Evolutionary conservation across 257 asterid species (phyloP).

Genomic region (Salvia miltiorrhiza): DNA sequence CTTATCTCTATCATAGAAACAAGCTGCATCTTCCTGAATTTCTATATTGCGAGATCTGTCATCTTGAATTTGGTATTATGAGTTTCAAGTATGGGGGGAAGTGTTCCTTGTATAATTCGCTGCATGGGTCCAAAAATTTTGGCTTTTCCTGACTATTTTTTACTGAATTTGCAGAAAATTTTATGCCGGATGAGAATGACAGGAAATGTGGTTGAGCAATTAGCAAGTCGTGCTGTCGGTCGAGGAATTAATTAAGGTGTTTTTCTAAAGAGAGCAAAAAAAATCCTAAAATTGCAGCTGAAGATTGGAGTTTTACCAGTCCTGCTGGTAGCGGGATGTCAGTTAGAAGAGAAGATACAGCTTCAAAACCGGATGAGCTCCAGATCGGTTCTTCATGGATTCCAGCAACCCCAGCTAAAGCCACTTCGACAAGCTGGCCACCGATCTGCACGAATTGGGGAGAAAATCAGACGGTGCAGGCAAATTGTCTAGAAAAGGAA

Average conservation of each 20-base stretch:
- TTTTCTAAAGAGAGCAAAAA: not conserved
- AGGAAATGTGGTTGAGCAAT: constrained; percentile 26
- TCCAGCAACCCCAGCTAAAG: constrained; percentile 66
- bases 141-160: constrained; percentile 3
- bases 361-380: constrained; percentile 22
- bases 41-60: constrained; percentile 33
- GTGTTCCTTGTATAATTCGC: not conserved
- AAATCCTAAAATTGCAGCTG: not conserved
- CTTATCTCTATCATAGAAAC: not conserved
- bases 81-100: constrained; percentile 8
- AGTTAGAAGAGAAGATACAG: constrained; percentile 30
- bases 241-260: not conserved
- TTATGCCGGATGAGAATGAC: constrained; percentile 9
- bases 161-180: not conserved
- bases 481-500: constrained; percentile 15
- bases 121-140: not conserved
- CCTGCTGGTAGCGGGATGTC: constrained; percentile 42
- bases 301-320: constrained; percentile 32
- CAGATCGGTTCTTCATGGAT: constrained; percentile 47
- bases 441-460: constrained; percentile 38
- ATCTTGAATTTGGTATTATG: constrained; percentile 3
- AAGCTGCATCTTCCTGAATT: not conserved
- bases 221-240: not conserved
- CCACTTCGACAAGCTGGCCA: constrained; percentile 26
- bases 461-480: constrained; percentile 11